Conservation (phyloP, 495 filamentous ascomycete species). For the Hypoxylon intermedium region DNA sequence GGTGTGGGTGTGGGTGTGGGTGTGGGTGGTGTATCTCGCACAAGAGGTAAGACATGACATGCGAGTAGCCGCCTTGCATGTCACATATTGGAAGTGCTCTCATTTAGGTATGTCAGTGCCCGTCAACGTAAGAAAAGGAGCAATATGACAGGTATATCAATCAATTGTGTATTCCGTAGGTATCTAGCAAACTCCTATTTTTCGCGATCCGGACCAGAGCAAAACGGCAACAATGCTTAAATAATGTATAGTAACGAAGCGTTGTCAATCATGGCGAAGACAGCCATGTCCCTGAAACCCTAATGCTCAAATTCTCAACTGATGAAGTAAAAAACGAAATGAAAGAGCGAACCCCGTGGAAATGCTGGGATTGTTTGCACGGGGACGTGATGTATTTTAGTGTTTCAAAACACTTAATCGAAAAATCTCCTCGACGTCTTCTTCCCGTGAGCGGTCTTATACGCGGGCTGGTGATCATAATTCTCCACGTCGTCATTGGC, state of each 20-base stretch:
- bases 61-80: slow-evolving; percentile 22
- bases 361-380: too few species aligned
- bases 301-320: too few species aligned
- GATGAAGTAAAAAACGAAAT: too few species aligned
- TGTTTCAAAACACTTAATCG: slow-evolving; percentile 14
- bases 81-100: slow-evolving; percentile 8
- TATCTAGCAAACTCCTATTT: too few species aligned
- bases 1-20: too few species aligned
- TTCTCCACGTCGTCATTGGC: slow-evolving; percentile 20
- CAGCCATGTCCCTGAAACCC: too few species aligned
- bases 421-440: slow-evolving; percentile 9
- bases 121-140: neutral
- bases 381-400: neutral
- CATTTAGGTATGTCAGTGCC: slow-evolving; percentile 6
- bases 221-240: too few species aligned
- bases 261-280: too few species aligned
- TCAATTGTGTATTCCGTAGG: neutral
- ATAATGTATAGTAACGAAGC: too few species aligned
- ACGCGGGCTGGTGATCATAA: neutral
- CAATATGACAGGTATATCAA: neutral
- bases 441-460: slow-evolving; percentile 19
- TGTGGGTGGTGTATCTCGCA: slow-evolving; percentile 3
- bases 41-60: slow-evolving; percentile 14
- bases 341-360: too few species aligned
- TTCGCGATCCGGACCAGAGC: too few species aligned